These are phyloP conservation scores for Desmodesmus armatus DNA, from an alignment of 139 green algal genomes.

Conservation along the genomic window DNA sequence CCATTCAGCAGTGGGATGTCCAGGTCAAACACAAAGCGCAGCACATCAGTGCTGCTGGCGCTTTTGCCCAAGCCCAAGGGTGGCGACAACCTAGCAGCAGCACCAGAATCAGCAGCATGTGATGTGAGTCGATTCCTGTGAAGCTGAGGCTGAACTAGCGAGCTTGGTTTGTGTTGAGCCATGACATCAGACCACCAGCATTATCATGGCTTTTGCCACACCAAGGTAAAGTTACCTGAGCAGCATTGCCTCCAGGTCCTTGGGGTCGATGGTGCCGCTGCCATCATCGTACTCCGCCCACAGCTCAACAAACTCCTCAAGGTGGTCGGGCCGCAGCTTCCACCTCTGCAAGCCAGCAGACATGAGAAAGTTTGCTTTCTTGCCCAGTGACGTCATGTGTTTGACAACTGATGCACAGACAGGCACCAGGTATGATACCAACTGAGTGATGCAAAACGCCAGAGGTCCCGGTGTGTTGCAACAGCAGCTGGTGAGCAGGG, in stretches of 20 bases:
- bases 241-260: constrained; percentile 77
- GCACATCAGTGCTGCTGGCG: constrained; percentile 75
- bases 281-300: constrained; percentile 86
- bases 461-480: too few relatives aligned
- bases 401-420: too few relatives aligned
- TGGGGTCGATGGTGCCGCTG: constrained; percentile 68
- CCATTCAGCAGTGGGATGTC: constrained; percentile 81
- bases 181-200: neutral
- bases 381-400: neutral
- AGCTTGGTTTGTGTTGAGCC: too few relatives aligned
- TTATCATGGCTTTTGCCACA: too few relatives aligned
- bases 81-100: constrained; percentile 58
- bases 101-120: neutral
- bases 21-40: constrained; percentile 83
- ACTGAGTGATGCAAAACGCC: too few relatives aligned
- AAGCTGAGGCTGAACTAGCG: too few relatives aligned
- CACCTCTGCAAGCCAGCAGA: constrained; percentile 39
- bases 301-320: constrained; percentile 80
- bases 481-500: too few relatives aligned
- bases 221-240: too few relatives aligned
- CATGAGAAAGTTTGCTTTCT: neutral
- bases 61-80: constrained; percentile 76
- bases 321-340: constrained; percentile 61
- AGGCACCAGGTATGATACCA: too few relatives aligned
- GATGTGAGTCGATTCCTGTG: too few relatives aligned